Conservation (phyloP, 208 protist species). For the Angomonas desouzai region DNA sequence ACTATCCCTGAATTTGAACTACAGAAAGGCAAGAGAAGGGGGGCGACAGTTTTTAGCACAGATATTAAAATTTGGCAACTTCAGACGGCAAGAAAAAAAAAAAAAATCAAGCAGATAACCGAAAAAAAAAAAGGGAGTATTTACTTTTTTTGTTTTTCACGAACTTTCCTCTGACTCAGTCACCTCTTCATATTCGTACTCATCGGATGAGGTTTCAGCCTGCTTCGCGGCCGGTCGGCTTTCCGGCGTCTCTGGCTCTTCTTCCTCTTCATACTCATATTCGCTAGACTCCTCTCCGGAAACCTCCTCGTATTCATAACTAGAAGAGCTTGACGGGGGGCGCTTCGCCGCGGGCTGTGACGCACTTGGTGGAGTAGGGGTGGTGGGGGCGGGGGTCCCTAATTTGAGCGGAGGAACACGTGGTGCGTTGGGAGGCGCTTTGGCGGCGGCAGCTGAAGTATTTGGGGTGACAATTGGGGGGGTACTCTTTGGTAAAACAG, state of each 20-base stretch:
- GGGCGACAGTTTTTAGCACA: not conserved
- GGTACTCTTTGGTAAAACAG: not conserved
- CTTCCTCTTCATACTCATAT: conserved; percentile 36
- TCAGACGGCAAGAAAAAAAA: not conserved
- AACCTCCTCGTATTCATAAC: conserved; percentile 15
- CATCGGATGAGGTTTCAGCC: conserved; percentile 2
- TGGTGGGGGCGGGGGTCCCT: not conserved
- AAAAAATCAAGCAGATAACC: conserved; percentile 11
- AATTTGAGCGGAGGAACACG: not conserved
- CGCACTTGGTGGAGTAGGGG: not conserved
- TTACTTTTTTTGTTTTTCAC: not conserved
- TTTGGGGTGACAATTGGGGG: not conserved
- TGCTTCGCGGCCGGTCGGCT: not conserved
- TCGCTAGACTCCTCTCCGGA: conserved; percentile 22
- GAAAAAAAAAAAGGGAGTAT: conserved; percentile 14
- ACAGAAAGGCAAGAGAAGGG: not conserved
- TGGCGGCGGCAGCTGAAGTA: not conserved
- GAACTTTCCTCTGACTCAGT: conserved; percentile 19
- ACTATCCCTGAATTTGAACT: too few relatives aligned
- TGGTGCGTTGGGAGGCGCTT: not conserved
- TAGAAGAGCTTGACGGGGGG: not conserved
- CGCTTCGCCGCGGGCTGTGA: not conserved
- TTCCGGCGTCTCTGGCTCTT: conserved; percentile 28
- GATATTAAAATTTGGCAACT: not conserved
- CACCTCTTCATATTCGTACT: conserved; percentile 27